phyloP scores from a whole-genome alignment of 495 filamentous ascomycete species.

The Hypoxylon fuscum region DNA sequence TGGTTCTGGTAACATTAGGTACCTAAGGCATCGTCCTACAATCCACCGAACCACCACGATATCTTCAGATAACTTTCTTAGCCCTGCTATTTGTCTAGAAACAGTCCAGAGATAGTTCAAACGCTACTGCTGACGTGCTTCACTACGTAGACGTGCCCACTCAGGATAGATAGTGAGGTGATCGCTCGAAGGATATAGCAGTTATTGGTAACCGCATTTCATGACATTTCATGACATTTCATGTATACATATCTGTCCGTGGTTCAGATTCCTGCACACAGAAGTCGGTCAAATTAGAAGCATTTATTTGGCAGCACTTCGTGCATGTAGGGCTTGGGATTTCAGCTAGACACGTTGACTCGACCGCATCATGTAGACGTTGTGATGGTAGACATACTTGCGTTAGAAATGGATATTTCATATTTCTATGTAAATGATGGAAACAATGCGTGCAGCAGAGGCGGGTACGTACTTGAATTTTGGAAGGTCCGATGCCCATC shows the following conservation, averaged over 20 bases:
- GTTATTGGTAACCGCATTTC: neutral
- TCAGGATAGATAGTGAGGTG: neutral
- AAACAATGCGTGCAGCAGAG: too few relatives aligned
- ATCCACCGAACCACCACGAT: neutral
- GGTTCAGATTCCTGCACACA: too few relatives aligned
- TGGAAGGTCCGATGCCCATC: too few relatives aligned
- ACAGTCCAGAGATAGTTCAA: conserved; percentile 2
- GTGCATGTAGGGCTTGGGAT: neutral
- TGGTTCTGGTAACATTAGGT: neutral
- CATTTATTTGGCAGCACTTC: too few relatives aligned
- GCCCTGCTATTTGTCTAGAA: conserved; percentile 6
- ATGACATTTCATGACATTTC: too few relatives aligned
- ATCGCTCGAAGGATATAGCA: neutral
- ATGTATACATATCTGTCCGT: too few relatives aligned
- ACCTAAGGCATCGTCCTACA: too few relatives aligned
- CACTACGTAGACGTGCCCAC: conserved; percentile 13
- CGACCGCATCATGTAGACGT: too few relatives aligned
- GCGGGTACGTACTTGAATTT: too few relatives aligned
- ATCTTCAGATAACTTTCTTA: neutral
- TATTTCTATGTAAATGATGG: too few relatives aligned
- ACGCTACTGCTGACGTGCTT: conserved; percentile 27
- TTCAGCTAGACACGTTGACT: neutral
- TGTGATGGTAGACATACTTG: too few relatives aligned
- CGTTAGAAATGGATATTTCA: too few relatives aligned
- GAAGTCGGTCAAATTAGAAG: neutral